phyloP scores from a whole-genome alignment of 2,329 filamentous ascomycete species.

The Ophiocordyceps robertsii region DNA sequence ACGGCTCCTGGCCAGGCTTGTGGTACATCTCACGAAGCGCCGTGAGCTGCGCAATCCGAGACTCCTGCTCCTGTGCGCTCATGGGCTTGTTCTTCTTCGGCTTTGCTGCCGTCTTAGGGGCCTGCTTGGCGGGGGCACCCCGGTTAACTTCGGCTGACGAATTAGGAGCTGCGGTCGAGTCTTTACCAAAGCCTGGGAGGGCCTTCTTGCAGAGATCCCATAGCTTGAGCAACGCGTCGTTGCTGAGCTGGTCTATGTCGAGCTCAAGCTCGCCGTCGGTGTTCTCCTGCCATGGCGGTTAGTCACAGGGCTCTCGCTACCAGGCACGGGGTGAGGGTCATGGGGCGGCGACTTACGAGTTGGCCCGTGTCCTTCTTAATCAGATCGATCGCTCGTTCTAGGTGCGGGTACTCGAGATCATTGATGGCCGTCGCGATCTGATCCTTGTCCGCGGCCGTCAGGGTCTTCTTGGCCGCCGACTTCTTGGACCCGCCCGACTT shows the following conservation, averaged over 20 bases:
- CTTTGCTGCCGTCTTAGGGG: constrained; percentile 26
- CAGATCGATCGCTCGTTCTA: constrained; percentile 71
- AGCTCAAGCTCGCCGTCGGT: constrained; percentile 45
- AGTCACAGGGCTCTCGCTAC: not conserved
- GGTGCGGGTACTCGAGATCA: constrained; percentile 63
- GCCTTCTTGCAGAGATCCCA: constrained; percentile 31
- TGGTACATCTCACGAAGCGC: constrained; percentile 32
- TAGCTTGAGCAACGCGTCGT: constrained; percentile 39
- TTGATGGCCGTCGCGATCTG: constrained; percentile 79
- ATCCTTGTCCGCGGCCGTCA: constrained; percentile 75
- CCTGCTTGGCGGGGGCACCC: constrained; percentile 14
- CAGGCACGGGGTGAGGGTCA: not conserved
- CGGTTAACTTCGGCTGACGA: constrained; percentile 18
- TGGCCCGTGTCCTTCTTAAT: constrained; percentile 76
- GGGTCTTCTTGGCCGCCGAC: constrained; percentile 30
- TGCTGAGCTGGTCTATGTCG: constrained; percentile 43
- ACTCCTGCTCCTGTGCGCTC: constrained; percentile 56
- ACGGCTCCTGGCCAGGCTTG: constrained; percentile 18
- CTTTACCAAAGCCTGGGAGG: constrained; percentile 25
- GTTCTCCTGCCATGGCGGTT: constrained; percentile 32
- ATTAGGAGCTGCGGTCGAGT: constrained; percentile 10
- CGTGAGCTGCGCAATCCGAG: constrained; percentile 47
- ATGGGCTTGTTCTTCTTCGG: constrained; percentile 66
- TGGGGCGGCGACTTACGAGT: constrained; percentile 43
- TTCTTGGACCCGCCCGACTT: constrained; percentile 30